Conservation (phyloP, 2,329 filamentous ascomycete species). For the Tricladium varicosporioides region DNA sequence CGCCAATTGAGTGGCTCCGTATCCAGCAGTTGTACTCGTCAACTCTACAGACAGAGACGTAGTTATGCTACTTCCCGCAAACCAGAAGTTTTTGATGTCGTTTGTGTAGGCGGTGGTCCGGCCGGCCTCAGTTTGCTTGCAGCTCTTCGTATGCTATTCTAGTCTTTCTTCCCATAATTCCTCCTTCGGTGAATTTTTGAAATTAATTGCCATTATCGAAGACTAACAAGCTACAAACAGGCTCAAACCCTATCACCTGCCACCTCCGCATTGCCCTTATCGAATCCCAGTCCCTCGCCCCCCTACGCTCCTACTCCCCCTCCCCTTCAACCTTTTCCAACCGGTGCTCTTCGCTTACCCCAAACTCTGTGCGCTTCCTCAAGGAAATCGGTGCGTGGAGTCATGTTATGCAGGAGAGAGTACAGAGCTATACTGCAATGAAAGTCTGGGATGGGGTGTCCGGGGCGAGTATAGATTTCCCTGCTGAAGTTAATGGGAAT, state of each 20-base stretch:
- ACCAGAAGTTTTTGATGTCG: conserved; percentile 35
- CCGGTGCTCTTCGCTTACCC: conserved; percentile 92
- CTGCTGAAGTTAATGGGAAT: conserved; percentile 60
- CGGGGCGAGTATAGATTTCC: conserved; percentile 84
- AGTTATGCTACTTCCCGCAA: conserved; percentile 21
- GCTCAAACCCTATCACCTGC: conserved; percentile 71
- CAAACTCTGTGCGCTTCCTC: conserved; percentile 80
- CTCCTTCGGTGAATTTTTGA: no score
- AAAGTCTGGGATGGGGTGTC: conserved; percentile 97
- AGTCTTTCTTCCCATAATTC: neutral
- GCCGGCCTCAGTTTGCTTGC: conserved; percentile 78
- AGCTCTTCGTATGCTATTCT: conserved; percentile 62
- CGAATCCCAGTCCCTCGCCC: conserved; percentile 81
- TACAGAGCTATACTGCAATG: conserved; percentile 93
- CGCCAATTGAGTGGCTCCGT: conserved; percentile 22
- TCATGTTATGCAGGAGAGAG: conserved; percentile 67
- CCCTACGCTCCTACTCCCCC: conserved; percentile 64
- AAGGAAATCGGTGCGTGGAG: conserved; percentile 82
- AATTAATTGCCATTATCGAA: neutral
- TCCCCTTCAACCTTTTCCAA: conserved; percentile 77
- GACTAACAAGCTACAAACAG: conserved; percentile 41
- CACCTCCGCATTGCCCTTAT: conserved; percentile 82
- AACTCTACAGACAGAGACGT: conserved; percentile 24
- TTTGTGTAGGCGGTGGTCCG: conserved; percentile 36
- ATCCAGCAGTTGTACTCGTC: conserved; percentile 27